These are phyloP conservation scores for Royoungia palumana DNA, from an alignment of 768 basidiomycete genomes.

Conservation along the genomic window DNA sequence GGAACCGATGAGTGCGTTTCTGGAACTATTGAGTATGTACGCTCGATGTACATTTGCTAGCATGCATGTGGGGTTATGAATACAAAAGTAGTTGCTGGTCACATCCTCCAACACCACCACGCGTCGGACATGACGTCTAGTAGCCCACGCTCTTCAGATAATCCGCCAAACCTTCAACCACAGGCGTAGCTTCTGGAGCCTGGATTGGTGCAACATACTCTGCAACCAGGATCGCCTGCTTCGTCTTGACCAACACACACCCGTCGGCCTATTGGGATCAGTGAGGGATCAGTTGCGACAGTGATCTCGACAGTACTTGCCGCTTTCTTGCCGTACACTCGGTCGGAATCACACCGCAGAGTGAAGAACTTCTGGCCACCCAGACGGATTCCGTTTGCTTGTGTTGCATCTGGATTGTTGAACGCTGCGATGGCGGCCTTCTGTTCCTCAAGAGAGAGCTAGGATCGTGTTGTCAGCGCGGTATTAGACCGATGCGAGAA, in stretches of 20 bases:
- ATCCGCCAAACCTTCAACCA: slow-evolving; percentile 70
- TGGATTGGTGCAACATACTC: slow-evolving; percentile 66
- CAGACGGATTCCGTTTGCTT: slow-evolving; percentile 60
- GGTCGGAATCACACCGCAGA: slow-evolving; percentile 45
- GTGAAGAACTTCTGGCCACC: slow-evolving; percentile 74
- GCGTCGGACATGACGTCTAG: slow-evolving; percentile 35
- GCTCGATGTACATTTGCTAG: too few species aligned
- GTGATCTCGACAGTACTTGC: slow-evolving; percentile 41
- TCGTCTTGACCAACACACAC: slow-evolving; percentile 69
- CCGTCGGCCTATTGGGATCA: slow-evolving; percentile 62
- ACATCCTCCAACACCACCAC: not conserved
- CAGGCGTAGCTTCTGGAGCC: slow-evolving; percentile 57
- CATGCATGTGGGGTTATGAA: not conserved
- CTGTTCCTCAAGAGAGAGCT: slow-evolving; percentile 24
- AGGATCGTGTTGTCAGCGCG: not conserved
- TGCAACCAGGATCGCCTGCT: slow-evolving; percentile 74
- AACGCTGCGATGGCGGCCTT: slow-evolving; percentile 39
- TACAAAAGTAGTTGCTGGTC: not conserved
- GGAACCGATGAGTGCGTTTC: too few species aligned
- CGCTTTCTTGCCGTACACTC: slow-evolving; percentile 73
- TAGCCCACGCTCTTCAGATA: slow-evolving; percentile 64
- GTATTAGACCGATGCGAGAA: not conserved
- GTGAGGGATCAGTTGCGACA: not conserved
- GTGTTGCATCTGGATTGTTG: slow-evolving; percentile 37
- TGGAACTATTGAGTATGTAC: too few species aligned